A percentile compares a stretch with the other conserved stretches of the same genome.
phyloP scores from a whole-genome alignment of 352 stramenopile genomes.

The Thalassiosira exigua region DNA sequence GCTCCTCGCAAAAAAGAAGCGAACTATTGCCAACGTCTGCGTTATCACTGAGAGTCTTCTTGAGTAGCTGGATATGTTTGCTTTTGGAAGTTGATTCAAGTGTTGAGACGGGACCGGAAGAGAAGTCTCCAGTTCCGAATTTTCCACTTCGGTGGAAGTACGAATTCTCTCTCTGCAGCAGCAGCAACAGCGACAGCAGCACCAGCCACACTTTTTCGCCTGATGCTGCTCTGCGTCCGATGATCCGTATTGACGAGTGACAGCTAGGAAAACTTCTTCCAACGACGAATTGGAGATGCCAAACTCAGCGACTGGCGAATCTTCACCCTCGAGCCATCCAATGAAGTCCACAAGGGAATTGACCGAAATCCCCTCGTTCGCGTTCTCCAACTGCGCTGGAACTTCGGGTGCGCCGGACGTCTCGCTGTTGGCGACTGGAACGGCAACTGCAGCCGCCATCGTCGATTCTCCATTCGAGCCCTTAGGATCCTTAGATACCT shows the following conservation, averaged over 20 bases:
- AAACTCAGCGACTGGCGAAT: conserved; percentile 64
- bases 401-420: not conserved
- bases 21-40: conserved; percentile 40
- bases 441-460: not conserved
- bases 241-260: conserved; percentile 41
- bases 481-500: conserved; percentile 32
- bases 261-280: conserved; percentile 77
- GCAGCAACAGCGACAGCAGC: conserved; percentile 28
- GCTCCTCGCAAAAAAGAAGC: conserved; percentile 34
- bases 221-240: conserved; percentile 9
- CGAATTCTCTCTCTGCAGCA: conserved; percentile 5
- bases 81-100: conserved; percentile 30
- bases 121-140: not conserved
- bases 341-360: conserved; percentile 49
- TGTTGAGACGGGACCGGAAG: not conserved
- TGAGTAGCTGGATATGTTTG: conserved; percentile 24
- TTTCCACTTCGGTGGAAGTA: conserved; percentile 2
- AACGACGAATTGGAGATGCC: conserved; percentile 76
- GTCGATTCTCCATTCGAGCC: conserved; percentile 2
- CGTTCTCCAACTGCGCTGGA: not conserved
- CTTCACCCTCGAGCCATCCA: conserved; percentile 55
- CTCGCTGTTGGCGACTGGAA: conserved; percentile 2
- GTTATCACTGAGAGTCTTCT: conserved; percentile 34
- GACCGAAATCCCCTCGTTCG: conserved; percentile 40
- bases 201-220: conserved; percentile 1